A percentile compares a stretch with the other conserved stretches of the same genome.
These are phyloP conservation scores for Raphanus raphanistrum DNA, from an alignment of 345 rosid species.

Conservation along the genomic window DNA sequence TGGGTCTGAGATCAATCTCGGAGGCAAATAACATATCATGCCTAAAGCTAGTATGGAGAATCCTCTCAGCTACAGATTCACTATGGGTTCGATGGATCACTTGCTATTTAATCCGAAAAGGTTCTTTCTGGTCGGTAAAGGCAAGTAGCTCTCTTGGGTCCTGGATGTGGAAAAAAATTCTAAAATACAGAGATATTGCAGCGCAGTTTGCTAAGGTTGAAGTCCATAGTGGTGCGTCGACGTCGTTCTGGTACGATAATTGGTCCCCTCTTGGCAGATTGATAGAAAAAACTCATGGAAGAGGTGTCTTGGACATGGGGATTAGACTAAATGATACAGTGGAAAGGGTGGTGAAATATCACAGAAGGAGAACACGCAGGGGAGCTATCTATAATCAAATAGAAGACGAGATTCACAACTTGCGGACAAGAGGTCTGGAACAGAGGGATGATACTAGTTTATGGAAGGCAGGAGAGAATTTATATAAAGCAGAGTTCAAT, in stretches of 20 bases:
- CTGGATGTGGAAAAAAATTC: not conserved
- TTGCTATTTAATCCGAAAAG: too few species aligned
- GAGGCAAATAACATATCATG: too few species aligned
- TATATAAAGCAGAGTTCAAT: not conserved
- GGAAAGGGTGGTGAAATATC: not conserved
- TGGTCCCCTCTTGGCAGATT: not conserved
- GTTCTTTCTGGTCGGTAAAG: too few species aligned
- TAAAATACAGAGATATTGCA: not conserved
- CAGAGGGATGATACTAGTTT: not conserved
- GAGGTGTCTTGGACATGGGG: not conserved
- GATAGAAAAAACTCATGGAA: not conserved
- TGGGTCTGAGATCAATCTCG: too few species aligned
- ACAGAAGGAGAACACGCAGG: not conserved
- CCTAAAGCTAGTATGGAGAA: too few species aligned
- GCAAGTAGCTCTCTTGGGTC: too few species aligned
- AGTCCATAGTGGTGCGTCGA: not conserved
- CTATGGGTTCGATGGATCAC: too few species aligned
- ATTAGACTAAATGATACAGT: not conserved
- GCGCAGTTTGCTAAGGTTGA: not conserved
- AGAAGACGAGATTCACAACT: not conserved
- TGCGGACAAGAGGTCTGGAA: not conserved
- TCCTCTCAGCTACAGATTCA: too few species aligned
- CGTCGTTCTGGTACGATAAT: not conserved
- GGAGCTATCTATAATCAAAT: not conserved
- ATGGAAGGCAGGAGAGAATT: not conserved